phyloP scores from a whole-genome alignment of 177 flowering plant species.

The Vitis hybrid region DNA sequence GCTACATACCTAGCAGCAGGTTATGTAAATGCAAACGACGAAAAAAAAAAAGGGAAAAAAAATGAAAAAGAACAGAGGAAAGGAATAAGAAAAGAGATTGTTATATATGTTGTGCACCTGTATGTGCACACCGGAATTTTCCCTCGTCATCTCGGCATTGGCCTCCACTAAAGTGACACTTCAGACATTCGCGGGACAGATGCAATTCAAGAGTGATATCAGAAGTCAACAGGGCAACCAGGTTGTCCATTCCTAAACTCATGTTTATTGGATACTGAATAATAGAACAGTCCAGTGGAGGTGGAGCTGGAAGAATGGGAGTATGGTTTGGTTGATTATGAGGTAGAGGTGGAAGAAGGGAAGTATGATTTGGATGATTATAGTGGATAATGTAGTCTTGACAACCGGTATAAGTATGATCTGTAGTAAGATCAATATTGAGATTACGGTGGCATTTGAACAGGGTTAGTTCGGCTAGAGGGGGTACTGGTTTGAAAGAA shows the following conservation, averaged over 20 bases:
- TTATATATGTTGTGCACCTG: not conserved
- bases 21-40: too few relatives aligned
- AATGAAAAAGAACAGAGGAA: too few relatives aligned
- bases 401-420: not conserved
- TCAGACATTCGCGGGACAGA: not conserved
- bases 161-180: slow-evolving; percentile 5
- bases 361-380: not conserved
- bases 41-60: too few relatives aligned
- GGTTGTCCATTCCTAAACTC: too few relatives aligned
- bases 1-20: too few relatives aligned
- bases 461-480: slow-evolving; percentile 1
- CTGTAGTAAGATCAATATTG: not conserved
- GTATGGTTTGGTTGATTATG: too few relatives aligned
- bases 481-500: not conserved
- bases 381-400: not conserved
- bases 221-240: not conserved
- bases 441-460: slow-evolving; percentile 16
- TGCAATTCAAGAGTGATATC: slow-evolving; percentile 1
- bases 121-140: not conserved
- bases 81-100: too few relatives aligned
- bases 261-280: slow-evolving; percentile 3
- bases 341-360: not conserved
- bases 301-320: too few relatives aligned
- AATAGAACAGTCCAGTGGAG: not conserved
- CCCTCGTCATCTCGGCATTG: slow-evolving; percentile 1